Conservation (phyloP, 2,329 filamentous ascomycete genomes). For the Sporothrix phasma region DNA sequence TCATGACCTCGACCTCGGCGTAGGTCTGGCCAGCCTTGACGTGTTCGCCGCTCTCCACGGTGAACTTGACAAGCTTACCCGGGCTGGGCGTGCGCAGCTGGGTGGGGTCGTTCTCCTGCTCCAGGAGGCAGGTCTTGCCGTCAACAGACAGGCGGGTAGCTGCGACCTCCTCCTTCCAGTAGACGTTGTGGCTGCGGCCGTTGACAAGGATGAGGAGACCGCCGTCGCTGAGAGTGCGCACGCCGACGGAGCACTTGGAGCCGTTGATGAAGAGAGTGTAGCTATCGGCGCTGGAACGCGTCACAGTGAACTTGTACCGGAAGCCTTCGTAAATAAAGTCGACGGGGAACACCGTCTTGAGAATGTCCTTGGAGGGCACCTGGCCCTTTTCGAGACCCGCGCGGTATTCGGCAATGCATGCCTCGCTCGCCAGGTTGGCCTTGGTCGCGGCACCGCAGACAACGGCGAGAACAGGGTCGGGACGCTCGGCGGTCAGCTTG, state of each 20-base stretch:
- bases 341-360: conserved; percentile 94
- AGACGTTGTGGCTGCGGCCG: conserved; percentile 93
- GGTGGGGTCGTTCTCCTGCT: conserved; percentile 98
- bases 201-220: conserved; percentile 83
- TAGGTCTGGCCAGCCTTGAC: conserved; percentile 86
- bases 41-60: conserved; percentile 89
- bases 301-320: conserved; percentile 97
- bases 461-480: conserved; percentile 86
- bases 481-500: conserved; percentile 90
- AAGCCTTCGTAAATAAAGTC: conserved; percentile 98
- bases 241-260: conserved; percentile 87
- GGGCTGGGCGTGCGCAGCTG: conserved; percentile 91
- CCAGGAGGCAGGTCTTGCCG: conserved; percentile 93
- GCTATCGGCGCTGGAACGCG: conserved; percentile 81
- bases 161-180: conserved; percentile 98
- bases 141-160: conserved; percentile 93
- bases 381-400: conserved; percentile 91
- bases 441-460: conserved; percentile 92
- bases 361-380: conserved; percentile 88
- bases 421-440: conserved; percentile 88
- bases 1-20: conserved; percentile 99
- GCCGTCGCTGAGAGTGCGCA: conserved; percentile 86
- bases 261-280: conserved; percentile 99
- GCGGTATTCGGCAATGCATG: conserved; percentile 77
- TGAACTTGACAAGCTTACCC: conserved; percentile 96